Conservation (phyloP, 805 yeast genomes). For the Kazachstania kunashirensis region DNA sequence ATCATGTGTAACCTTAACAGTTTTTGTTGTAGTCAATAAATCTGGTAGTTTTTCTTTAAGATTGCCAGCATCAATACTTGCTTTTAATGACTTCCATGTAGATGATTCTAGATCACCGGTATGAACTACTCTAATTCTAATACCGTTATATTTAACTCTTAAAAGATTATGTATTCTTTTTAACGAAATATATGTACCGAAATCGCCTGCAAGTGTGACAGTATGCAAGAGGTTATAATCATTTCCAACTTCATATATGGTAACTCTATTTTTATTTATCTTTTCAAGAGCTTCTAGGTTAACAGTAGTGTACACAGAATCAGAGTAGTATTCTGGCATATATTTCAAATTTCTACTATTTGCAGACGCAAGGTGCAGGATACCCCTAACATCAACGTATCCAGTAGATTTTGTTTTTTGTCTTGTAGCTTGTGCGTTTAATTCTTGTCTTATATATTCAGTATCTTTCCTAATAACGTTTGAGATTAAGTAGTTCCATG, state of each 20-base stretch:
- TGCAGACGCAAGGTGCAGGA: slow-evolving; percentile 25
- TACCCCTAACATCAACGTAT: slow-evolving; percentile 20
- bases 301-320: slow-evolving; percentile 26
- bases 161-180: slow-evolving; percentile 35
- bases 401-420: slow-evolving; percentile 2
- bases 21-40: no score
- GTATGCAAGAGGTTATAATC: slow-evolving; percentile 26
- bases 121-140: slow-evolving; percentile 35
- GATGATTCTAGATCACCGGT: slow-evolving; percentile 12
- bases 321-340: slow-evolving; percentile 38
- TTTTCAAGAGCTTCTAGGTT: slow-evolving; percentile 14
- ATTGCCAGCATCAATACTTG: neutral
- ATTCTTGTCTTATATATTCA: slow-evolving; percentile 14
- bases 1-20: no score
- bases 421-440: slow-evolving; percentile 9
- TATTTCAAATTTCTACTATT: slow-evolving; percentile 39
- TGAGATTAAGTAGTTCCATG: slow-evolving; percentile 47
- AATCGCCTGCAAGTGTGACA: slow-evolving; percentile 53
- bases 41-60: no score
- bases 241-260: slow-evolving; percentile 14
- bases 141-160: slow-evolving; percentile 23
- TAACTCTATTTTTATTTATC: slow-evolving; percentile 12
- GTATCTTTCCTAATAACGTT: slow-evolving; percentile 49
- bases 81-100: slow-evolving; percentile 17
- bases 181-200: slow-evolving; percentile 31